phyloP scores from a whole-genome alignment of 495 filamentous ascomycete genomes.

The Tuber magnatum region DNA sequence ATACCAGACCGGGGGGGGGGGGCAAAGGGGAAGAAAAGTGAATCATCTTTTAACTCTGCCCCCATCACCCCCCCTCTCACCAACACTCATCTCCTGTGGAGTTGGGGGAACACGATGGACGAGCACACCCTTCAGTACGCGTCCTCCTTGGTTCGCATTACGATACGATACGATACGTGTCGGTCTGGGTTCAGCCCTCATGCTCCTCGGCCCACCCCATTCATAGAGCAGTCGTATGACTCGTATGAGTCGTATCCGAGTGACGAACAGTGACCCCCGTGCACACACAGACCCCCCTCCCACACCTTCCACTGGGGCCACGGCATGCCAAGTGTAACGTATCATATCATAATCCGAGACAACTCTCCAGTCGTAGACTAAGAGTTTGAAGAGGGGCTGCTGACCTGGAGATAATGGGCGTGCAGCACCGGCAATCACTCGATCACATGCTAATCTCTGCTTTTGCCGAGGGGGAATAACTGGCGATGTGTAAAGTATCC shows the following conservation, averaged over 20 bases:
- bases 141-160: neutral
- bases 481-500: too few relatives aligned
- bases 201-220: neutral
- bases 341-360: neutral
- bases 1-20: neutral
- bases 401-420: neutral
- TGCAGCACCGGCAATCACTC: constrained; percentile 4
- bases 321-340: neutral
- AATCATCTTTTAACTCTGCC: neutral
- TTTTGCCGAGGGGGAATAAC: neutral
- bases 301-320: neutral
- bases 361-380: neutral
- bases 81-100: neutral
- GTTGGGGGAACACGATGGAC: neutral
- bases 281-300: neutral
- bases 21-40: neutral
- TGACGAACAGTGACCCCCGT: neutral
- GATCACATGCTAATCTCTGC: neutral
- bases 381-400: neutral
- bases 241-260: neutral
- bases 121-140: neutral
- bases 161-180: neutral
- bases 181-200: neutral
- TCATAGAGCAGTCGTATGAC: neutral
- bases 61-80: neutral